Base-by-base conservation (phyloP, 140 eudicot species). In the Cichorium intybus region DNA sequence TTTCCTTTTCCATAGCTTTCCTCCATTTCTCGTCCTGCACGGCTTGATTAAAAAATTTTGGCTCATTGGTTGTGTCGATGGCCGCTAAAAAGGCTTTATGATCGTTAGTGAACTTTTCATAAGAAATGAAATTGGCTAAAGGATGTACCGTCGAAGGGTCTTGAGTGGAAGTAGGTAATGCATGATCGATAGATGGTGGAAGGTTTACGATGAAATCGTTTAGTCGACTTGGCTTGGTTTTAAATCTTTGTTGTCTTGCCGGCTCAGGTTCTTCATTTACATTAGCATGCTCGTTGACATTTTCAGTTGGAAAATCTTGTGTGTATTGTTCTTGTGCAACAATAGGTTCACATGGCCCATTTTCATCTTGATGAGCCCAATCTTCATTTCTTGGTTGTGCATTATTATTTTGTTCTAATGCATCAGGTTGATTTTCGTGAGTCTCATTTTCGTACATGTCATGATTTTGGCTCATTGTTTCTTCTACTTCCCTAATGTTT, bases 11-110 rank as follows among this genome's bases (percentile, higher is more conserved):
- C 61, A 66, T 66, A 7, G 71, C 71, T 2, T 48, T n/a, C 10
- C 47, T 37, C 71, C 71, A 49, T 31, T 51, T 51, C 1, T 35
- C 22, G 22, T 66, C 60, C 5, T 29, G 15, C 26, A 66, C 24
- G 7, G 51, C 61, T 16, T 66, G 26, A 5, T 16, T 6, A 3
- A 24, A 66, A 1, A 28, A 24, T 1, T 10, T 66, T 1, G 61
- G 71, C 18, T 66, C 60, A 9, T 7, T 4, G n/a, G 5, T 14
- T 6, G 15, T 10, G n/a, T 29, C 4, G 2, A 48, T 28, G 0
- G 60, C 15, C 12, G 54, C 47, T 1, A 16, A 5, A 53, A 16
- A 14, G 53, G 16, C 55, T 20, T n/a, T 16, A 8, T 48, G 55
- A 3, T 15, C 7, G 5, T 16, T 4, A 0, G 20, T 7, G 3